phyloP scores from a whole-genome alignment of 2,329 filamentous ascomycete genomes.

The Trematosphaeria pertusa region DNA sequence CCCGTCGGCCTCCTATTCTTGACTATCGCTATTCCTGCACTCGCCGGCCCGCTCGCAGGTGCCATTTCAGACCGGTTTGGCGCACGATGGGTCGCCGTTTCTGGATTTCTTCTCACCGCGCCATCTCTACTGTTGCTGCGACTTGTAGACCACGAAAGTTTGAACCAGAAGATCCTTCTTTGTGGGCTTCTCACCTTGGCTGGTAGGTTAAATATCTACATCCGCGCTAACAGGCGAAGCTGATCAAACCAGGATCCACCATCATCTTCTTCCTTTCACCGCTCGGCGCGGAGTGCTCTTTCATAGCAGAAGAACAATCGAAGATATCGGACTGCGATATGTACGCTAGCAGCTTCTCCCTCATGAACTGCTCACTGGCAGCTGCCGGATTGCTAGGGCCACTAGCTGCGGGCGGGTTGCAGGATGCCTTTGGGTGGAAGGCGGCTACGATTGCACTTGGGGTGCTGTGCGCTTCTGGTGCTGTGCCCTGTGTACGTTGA shows the following conservation, averaged over 20 bases:
- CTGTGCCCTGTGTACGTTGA: conserved; percentile 10
- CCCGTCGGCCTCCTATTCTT: conserved; percentile 62
- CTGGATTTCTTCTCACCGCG: conserved; percentile 62
- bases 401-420: conserved; percentile 12
- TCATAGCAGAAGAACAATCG: conserved; percentile 15
- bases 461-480: conserved; percentile 11
- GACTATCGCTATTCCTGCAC: conserved; percentile 63
- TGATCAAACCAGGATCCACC: neutral
- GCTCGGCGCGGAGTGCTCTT: conserved; percentile 17
- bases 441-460: conserved; percentile 13
- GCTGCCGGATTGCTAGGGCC: conserved; percentile 14
- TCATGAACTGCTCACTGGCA: conserved; percentile 19
- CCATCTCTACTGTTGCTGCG: conserved; percentile 69
- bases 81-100: conserved; percentile 65
- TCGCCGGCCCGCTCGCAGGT: conserved; percentile 63
- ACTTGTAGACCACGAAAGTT: conserved; percentile 63
- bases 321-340: conserved; percentile 9
- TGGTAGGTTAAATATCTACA: conserved; percentile 46
- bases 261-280: conserved; percentile 19
- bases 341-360: conserved; percentile 17
- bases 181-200: conserved; percentile 66
- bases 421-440: conserved; percentile 14
- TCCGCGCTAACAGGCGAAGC: neutral
- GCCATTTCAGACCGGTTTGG: conserved; percentile 60
- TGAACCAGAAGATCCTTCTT: conserved; percentile 67